These are phyloP conservation scores for Hygrophila difformis DNA, from an alignment of 257 asterid genomes.

Conservation along the genomic window DNA sequence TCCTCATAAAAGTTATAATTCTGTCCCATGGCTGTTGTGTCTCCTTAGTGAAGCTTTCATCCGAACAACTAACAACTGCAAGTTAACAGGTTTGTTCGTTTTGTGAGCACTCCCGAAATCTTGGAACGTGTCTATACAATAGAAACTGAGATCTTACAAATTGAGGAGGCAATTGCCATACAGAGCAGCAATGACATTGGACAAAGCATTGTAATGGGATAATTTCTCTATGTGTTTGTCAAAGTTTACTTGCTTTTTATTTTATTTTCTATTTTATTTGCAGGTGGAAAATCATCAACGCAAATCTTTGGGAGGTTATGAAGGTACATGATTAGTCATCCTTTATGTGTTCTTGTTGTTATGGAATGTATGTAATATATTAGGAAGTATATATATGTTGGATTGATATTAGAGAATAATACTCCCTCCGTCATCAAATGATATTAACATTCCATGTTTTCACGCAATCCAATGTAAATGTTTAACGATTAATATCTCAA, in stretches of 20 bases:
- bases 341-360: no score
- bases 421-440: no score
- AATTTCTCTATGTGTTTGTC: slow-evolving; percentile 12
- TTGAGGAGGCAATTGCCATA: slow-evolving; percentile 66
- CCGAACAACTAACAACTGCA: neutral
- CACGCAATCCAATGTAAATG: no score
- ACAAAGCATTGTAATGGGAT: slow-evolving; percentile 34
- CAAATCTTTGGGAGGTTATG: slow-evolving; percentile 38
- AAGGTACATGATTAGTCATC: slow-evolving; percentile 60
- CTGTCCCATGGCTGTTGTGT: slow-evolving; percentile 1
- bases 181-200: slow-evolving; percentile 54
- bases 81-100: slow-evolving; percentile 82
- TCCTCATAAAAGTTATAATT: slow-evolving; percentile 11
- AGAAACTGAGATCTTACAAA: slow-evolving; percentile 88
- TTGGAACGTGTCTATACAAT: slow-evolving; percentile 81
- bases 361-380: no score
- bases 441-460: no score
- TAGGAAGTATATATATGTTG: no score
- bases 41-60: neutral
- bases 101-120: slow-evolving; percentile 97
- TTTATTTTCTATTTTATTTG: slow-evolving; percentile 11
- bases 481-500: no score
- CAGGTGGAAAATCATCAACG: slow-evolving; percentile 54
- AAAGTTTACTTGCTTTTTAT: neutral
- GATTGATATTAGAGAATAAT: no score